Percentiles rank a stretch among this genome's conserved stretches.
These are phyloP conservation scores for Cercospora janseana DNA, from an alignment of 2,329 filamentous ascomycete genomes.

Conservation along the genomic window DNA sequence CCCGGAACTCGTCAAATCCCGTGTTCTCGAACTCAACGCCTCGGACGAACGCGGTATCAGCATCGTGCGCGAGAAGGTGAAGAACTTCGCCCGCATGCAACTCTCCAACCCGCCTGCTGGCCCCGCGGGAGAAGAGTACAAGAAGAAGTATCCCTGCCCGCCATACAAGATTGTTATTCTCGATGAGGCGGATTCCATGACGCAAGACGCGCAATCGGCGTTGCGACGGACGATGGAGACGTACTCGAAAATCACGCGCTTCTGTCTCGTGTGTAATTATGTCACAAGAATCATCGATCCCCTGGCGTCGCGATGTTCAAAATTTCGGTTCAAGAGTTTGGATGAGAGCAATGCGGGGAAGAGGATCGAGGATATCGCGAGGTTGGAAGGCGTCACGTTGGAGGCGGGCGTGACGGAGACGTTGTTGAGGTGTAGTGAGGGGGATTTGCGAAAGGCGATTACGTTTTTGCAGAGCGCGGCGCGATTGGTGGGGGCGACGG, in stretches of 20 bases:
- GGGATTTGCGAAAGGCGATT: conserved; percentile 92
- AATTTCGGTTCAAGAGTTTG: conserved; percentile 96
- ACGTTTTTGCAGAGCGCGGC: conserved; percentile 96
- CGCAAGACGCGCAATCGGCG: conserved; percentile 92
- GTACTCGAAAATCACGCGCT: conserved; percentile 92
- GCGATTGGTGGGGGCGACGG: conserved; percentile 69
- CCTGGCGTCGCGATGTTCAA: conserved; percentile 86
- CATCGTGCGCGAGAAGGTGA: conserved; percentile 96
- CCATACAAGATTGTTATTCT: conserved; percentile 99
- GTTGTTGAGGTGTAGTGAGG: conserved; percentile 83
- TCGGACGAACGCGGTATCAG: conserved; percentile 97
- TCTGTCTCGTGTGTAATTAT: conserved; percentile 98
- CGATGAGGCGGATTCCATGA: conserved; percentile 98
- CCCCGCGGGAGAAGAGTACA: conserved; percentile 59
- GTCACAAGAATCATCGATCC: conserved; percentile 98
- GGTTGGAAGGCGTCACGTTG: conserved; percentile 70
- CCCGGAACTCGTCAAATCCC: conserved; percentile 84
- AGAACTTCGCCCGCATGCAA: conserved; percentile 95
- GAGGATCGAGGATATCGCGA: conserved; percentile 78
- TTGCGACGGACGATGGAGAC: conserved; percentile 96
- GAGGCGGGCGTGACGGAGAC: conserved; percentile 79
- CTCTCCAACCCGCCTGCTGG: conserved; percentile 72
- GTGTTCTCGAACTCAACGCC: conserved; percentile 98
- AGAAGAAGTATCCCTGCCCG: conserved; percentile 78
- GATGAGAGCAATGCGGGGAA: conserved; percentile 80